Conservation (phyloP, 495 filamentous ascomycete genomes). For the Penicillium waksmanii region DNA sequence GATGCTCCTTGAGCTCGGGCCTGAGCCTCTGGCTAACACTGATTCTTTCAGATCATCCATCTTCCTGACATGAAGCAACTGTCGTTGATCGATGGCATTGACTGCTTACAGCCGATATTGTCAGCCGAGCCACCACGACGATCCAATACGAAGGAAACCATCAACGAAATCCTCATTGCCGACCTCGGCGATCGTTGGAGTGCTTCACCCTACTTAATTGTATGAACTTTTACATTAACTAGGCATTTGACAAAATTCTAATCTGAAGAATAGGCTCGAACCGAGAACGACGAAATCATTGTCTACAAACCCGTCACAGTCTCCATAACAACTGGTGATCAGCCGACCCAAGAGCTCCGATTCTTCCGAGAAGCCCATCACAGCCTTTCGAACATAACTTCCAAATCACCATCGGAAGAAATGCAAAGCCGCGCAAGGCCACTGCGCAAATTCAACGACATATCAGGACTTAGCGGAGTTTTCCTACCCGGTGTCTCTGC, state of each 20-base stretch:
- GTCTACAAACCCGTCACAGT: slow-evolving; percentile 79
- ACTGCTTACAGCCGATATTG: slow-evolving; percentile 76
- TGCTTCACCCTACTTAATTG: slow-evolving; percentile 78
- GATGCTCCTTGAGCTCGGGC: not conserved
- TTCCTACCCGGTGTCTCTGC: slow-evolving; percentile 80
- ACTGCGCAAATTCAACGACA: slow-evolving; percentile 64
- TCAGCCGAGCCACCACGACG: slow-evolving; percentile 71
- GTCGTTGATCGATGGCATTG: slow-evolving; percentile 62
- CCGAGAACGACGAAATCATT: slow-evolving; percentile 77
- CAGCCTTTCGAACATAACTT: slow-evolving; percentile 54
- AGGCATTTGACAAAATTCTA: not conserved
- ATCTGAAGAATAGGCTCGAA: slow-evolving; percentile 63
- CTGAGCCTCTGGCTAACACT: not conserved
- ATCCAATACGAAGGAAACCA: slow-evolving; percentile 66
- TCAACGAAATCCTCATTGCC: slow-evolving; percentile 79
- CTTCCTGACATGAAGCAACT: slow-evolving; percentile 43
- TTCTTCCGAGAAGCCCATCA: slow-evolving; percentile 77
- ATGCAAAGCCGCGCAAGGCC: slow-evolving; percentile 48
- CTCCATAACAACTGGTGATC: slow-evolving; percentile 26
- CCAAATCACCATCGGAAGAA: slow-evolving; percentile 37
- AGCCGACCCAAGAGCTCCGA: slow-evolving; percentile 53
- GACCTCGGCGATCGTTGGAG: slow-evolving; percentile 77
- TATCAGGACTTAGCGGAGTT: slow-evolving; percentile 76
- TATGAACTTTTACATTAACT: slow-evolving; percentile 42
- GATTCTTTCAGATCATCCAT: slow-evolving; percentile 41